These are phyloP conservation scores for Diphasiastrum complanatum DNA, from an alignment of 83 land plant species.

Conservation along the genomic window DNA sequence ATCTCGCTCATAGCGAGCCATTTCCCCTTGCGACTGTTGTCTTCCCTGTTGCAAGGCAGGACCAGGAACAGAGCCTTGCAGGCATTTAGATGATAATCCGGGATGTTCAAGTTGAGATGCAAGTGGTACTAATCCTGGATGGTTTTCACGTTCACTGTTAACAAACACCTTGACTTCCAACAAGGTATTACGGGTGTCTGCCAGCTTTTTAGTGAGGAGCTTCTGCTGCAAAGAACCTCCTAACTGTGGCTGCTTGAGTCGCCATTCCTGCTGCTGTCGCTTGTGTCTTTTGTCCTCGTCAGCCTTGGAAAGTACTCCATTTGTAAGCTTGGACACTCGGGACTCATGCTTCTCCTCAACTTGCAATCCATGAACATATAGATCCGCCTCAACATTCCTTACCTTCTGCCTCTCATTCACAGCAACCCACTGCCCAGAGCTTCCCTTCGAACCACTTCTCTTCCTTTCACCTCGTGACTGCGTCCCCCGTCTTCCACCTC, in stretches of 20 bases:
- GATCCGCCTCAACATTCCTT: conserved; percentile 19
- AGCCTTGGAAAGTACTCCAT: conserved; percentile 1
- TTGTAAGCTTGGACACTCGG: not conserved
- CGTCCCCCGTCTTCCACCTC: conserved; percentile 5
- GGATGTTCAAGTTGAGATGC: conserved; percentile 27
- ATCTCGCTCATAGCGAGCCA: conserved; percentile 9
- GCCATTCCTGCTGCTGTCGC: too few species aligned
- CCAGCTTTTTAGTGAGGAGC: too few species aligned
- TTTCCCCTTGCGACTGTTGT: conserved; percentile 18
- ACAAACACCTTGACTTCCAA: too few species aligned
- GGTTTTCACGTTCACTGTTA: too few species aligned
- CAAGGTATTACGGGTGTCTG: too few species aligned
- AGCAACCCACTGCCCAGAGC: conserved; percentile 31
- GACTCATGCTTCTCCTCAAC: not conserved
- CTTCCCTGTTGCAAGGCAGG: conserved; percentile 31
- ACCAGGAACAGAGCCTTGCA: conserved; percentile 21
- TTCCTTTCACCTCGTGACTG: not conserved
- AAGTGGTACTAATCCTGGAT: too few species aligned
- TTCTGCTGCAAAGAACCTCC: too few species aligned
- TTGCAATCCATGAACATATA: not conserved
- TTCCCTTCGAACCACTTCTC: not conserved
- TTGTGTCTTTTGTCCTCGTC: too few species aligned
- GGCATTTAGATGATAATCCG: conserved; percentile 30
- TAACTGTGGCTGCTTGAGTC: too few species aligned
- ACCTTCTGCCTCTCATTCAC: conserved; percentile 23